phyloP scores from a whole-genome alignment of 305 asterid genomes.

The Fraxinus paxiana region DNA sequence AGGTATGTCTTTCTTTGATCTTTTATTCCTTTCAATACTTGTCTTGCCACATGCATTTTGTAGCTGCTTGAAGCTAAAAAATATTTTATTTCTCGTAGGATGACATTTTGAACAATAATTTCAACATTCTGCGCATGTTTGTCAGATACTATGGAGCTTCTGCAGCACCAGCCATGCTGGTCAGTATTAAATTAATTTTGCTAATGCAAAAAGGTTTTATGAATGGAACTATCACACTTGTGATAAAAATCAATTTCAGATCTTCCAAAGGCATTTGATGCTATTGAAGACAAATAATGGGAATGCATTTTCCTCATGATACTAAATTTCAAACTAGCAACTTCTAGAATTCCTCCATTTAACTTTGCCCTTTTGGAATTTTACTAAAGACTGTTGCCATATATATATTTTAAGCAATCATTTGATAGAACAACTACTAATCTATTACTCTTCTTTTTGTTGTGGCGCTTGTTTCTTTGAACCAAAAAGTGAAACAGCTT shows the following conservation, averaged over 20 bases:
- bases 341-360: not conserved
- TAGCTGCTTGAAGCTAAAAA: conserved; percentile 1
- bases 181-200: conserved; percentile 32
- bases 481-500: not conserved
- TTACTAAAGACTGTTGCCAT: not conserved
- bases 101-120: conserved; percentile 68
- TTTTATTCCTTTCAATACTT: not conserved
- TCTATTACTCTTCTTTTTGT: not conserved
- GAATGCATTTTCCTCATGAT: not conserved
- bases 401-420: not conserved
- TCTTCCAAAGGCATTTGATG: not conserved
- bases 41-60: not conserved
- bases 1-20: conserved; percentile 41
- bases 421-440: not conserved
- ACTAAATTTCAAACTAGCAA: not conserved
- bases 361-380: not conserved
- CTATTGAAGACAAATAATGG: not conserved
- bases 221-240: not conserved
- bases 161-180: conserved; percentile 73
- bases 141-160: conserved; percentile 71
- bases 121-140: conserved; percentile 85
- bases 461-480: not conserved
- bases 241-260: not conserved
- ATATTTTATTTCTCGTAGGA: conserved; percentile 41
- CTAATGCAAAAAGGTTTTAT: not conserved